Evolutionary conservation across 2,329 filamentous ascomycete genomes (phyloP), one percentile per base, ranked within the genome.

Genomic region (Trichophyton verrucosum): DNA sequence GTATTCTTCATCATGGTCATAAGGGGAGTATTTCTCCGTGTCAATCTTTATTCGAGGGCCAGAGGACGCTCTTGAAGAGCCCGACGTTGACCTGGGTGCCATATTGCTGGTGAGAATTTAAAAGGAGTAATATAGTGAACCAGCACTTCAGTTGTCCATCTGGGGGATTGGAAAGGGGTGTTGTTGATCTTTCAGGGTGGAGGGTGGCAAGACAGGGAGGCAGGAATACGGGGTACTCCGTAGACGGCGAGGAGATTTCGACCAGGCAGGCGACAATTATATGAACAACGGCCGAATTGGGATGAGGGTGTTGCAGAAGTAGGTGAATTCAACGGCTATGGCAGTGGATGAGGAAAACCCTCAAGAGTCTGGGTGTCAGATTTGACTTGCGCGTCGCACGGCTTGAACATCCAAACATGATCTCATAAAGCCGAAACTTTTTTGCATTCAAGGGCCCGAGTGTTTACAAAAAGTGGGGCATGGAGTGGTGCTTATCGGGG

Each of bases 1-100:
- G 27, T 36, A 75, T 51, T 68, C 70, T 58, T 72, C 67, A 61
- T 68, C 67, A 61, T 63, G 60, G 57, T 75, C 72, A 22, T 51
- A 51, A 11, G 44, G 17, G 58, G 67, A 64, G n/a, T 68, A 66
- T 65, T 66, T 61, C 56, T 68, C 65, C 27, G 64, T 61, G 44
- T 67, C 66, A 22, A 65, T 33, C 38, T 65, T 13, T 6, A 51
- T 22, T 24, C 59, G 27, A 56, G 49, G 46, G 9, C 9, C 22
- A 27, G 46, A 13, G 9, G 46, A 6, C 46, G 24, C 46, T 13
- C 46, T 51, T 27, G 11, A 15, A 11, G 46, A 15, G 46, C 24
- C 46, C 3, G 46, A 51, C 20, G 24, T 22, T 15, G 46, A 51
- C 15, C 46, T 27, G 20, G 22, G 46, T 15, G 46, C 22, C 46